phyloP scores from a whole-genome alignment of 305 asterid species.

The Salvia sclarea region DNA sequence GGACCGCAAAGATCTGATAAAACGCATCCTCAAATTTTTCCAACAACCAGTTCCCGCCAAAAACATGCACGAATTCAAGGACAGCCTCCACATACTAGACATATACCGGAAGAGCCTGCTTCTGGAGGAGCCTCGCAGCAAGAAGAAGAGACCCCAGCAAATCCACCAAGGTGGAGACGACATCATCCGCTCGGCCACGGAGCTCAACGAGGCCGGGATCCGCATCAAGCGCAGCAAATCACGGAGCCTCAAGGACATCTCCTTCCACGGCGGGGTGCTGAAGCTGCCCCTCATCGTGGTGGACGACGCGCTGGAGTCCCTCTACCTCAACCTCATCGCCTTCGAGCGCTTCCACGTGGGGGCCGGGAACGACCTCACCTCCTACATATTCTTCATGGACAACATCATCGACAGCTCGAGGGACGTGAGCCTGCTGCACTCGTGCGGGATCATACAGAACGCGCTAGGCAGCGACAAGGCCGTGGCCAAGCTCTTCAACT shows the following conservation, averaged over 20 bases:
- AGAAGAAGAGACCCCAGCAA: background rate
- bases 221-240: conserved; percentile 33
- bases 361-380: conserved; percentile 46
- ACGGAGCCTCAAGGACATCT: conserved; percentile 47
- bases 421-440: conserved; percentile 51
- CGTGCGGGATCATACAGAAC: conserved; percentile 39
- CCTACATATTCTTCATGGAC: conserved; percentile 58
- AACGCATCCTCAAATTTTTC: conserved; percentile 32
- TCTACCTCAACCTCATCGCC: conserved; percentile 41
- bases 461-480: conserved; percentile 49
- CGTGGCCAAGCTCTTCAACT: conserved; percentile 51
- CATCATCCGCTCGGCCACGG: conserved; percentile 49
- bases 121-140: background rate
- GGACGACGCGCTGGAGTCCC: conserved; percentile 50
- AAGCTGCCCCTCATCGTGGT: conserved; percentile 44
- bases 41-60: conserved; percentile 1
- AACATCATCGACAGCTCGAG: conserved; percentile 44
- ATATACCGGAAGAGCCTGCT: conserved; percentile 34
- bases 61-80: background rate
- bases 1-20: conserved; percentile 34
- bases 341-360: conserved; percentile 43
- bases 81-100: conserved; percentile 42
- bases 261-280: conserved; percentile 47
- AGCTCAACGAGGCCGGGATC: conserved; percentile 60
- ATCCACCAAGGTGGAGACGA: conserved; percentile 33